These are phyloP conservation scores for Ustilago cynodontis DNA, from an alignment of 1,284 basidiomycete genomes.

Conservation along the genomic window DNA sequence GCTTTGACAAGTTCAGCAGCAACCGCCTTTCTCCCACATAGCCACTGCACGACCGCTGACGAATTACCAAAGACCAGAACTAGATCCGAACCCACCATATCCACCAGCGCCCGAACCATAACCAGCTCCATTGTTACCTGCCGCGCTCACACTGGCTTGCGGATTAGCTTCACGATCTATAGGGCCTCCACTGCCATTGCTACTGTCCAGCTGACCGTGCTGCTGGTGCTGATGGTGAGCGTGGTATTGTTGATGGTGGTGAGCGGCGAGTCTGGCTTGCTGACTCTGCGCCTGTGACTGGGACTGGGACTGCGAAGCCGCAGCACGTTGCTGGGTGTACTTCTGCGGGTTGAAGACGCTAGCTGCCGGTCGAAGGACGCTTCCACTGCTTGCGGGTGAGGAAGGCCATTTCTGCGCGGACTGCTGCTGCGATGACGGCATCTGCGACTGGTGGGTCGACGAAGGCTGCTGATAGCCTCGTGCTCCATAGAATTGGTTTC, in stretches of 20 bases:
- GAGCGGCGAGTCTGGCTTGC: slow-evolving; percentile 12
- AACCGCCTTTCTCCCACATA: neutral
- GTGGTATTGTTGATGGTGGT: slow-evolving; percentile 30
- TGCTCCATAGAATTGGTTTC: slow-evolving; percentile 41
- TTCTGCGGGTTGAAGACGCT: slow-evolving; percentile 44
- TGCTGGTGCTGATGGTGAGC: slow-evolving; percentile 28
- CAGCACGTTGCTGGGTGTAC: slow-evolving; percentile 13
- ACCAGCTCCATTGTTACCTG: neutral
- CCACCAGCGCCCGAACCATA: slow-evolving; percentile 16
- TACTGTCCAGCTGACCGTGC: neutral
- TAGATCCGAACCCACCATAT: slow-evolving; percentile 29
- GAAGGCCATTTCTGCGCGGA: slow-evolving; percentile 23
- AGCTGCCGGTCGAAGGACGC: slow-evolving; percentile 34
- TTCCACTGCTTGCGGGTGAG: slow-evolving; percentile 16
- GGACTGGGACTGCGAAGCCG: slow-evolving; percentile 29
- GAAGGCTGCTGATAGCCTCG: slow-evolving; percentile 33
- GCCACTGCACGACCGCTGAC: neutral
- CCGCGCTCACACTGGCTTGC: neutral
- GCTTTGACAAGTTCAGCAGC: neutral
- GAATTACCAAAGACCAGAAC: slow-evolving; percentile 25
- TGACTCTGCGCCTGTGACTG: slow-evolving; percentile 27
- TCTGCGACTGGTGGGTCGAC: slow-evolving; percentile 12
- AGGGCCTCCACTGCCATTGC: slow-evolving; percentile 27
- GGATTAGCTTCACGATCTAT: slow-evolving; percentile 28
- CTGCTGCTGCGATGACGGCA: slow-evolving; percentile 13